Evolutionary conservation across 1,284 basidiomycete species (phyloP).

Genomic region (Chalciporus piperatoides): DNA sequence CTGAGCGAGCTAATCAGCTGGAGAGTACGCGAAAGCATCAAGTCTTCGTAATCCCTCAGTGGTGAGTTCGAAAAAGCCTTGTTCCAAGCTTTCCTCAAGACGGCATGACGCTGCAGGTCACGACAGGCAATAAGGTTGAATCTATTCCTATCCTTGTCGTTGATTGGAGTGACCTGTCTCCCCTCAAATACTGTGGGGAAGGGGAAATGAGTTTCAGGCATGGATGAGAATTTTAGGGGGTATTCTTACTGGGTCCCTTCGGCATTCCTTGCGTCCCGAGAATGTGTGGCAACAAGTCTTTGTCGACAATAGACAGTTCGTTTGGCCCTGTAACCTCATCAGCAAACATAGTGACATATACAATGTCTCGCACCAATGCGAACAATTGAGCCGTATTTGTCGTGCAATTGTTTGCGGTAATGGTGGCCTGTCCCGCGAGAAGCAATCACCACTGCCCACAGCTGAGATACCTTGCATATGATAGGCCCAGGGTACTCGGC

Average conservation of each 20-base stretch:
- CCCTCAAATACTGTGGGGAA: constrained; percentile 19
- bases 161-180: constrained; percentile 19
- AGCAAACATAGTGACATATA: constrained; percentile 1
- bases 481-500: constrained; percentile 35
- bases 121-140: constrained; percentile 32
- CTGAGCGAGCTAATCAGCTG: constrained; percentile 35
- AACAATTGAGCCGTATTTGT: constrained; percentile 26
- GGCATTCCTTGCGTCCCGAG: constrained; percentile 27
- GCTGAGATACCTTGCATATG: constrained; percentile 24
- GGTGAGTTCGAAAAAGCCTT: constrained; percentile 38
- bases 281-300: constrained; percentile 22
- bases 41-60: constrained; percentile 38
- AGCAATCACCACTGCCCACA: constrained; percentile 19
- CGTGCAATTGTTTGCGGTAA: constrained; percentile 25
- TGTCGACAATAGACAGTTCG: constrained; percentile 26
- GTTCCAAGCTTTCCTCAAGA: constrained; percentile 41
- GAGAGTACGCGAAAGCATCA: constrained; percentile 31
- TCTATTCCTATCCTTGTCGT: constrained; percentile 8
- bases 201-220: constrained; percentile 4
- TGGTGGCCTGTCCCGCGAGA: constrained; percentile 20
- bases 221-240: background rate
- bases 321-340: constrained; percentile 24
- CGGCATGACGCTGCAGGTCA: constrained; percentile 35
- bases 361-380: constrained; percentile 26
- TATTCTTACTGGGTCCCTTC: constrained; percentile 25